These are phyloP conservation scores for Salinomyces thailandicus DNA, from an alignment of 2,329 filamentous ascomycete species.

Conservation along the genomic window DNA sequence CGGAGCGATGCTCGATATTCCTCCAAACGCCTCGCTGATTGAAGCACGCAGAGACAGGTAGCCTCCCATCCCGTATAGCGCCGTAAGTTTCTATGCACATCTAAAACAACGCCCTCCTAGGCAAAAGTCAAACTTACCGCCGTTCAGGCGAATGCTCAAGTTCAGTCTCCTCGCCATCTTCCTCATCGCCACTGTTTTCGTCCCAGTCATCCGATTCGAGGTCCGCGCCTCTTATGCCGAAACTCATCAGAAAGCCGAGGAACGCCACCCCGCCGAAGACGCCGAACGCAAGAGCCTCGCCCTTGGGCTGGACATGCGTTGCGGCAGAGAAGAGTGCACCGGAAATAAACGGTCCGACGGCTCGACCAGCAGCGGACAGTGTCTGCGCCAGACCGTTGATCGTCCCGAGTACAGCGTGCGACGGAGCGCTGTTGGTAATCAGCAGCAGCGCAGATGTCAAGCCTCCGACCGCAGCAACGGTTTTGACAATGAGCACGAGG, in stretches of 20 bases:
- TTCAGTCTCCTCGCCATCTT: conserved; percentile 18
- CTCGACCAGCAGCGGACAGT: conserved; percentile 78
- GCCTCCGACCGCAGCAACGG: conserved; percentile 78
- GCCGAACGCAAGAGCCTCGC: conserved; percentile 76
- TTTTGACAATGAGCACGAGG: conserved; percentile 72
- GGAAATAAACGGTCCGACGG: conserved; percentile 77
- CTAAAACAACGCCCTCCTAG: too few relatives aligned
- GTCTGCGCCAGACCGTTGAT: conserved; percentile 92
- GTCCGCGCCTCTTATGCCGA: conserved; percentile 58
- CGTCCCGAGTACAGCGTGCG: conserved; percentile 73
- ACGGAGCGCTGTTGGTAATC: conserved; percentile 87
- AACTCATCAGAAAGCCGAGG: conserved; percentile 66
- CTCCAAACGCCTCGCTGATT: too few relatives aligned
- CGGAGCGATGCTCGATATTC: too few relatives aligned
- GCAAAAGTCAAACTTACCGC: too few relatives aligned
- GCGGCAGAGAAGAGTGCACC: conserved; percentile 77
- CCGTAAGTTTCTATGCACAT: too few relatives aligned
- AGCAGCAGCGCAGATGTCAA: conserved; percentile 80
- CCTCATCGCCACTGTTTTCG: conserved; percentile 35
- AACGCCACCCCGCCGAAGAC: conserved; percentile 77
- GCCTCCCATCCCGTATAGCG: too few relatives aligned
- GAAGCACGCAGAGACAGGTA: too few relatives aligned
- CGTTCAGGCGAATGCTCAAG: too few relatives aligned
- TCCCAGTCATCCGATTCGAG: conserved; percentile 50
- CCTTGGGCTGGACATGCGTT: conserved; percentile 61